Base-by-base conservation (phyloP, 1,139 yeast species). In the Yamadazyma triangularis region DNA sequence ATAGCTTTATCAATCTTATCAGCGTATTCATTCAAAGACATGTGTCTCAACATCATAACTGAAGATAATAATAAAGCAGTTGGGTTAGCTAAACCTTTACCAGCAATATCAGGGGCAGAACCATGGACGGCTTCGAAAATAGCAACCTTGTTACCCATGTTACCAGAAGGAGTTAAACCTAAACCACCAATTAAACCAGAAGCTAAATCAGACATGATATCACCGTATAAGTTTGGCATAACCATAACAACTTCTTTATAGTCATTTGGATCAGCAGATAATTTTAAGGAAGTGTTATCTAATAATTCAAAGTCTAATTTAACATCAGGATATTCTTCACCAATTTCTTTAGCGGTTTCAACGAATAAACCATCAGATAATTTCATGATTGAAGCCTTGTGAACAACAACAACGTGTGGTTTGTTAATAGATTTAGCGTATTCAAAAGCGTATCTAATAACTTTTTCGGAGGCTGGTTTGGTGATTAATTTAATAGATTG, bases 81-180 rank as follows among this genome's bases (percentile, higher is more conserved):
- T 69, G 98, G 98, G 79, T 91, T 91, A 45, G 98, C 98, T 61
- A 85, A 78, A 58, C 95, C 93, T 76, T 89, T 87, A 57, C 96
- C 96, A 43, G 96, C 96, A 56, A 89, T 89, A 63, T 89, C 97
- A 47, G 96, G 97, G 44, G 96, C 97, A 38, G 96, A 42, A 61
- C 98, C 97, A 65, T 91, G 97, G 56, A 91, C 98, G 47, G 98
- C 97, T 76, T 91, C 98, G 62, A 91, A 91, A 60, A 91, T 89
- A 39, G 96, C 86, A 44, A 89, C 95, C 61, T 84, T 82, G 75
- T 87, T 87, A 72, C 98, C 98, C 88, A 91, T 88, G 78, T 91
- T 91, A 64, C 96, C 98, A 40, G 96, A 87, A 48, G 98, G 97
- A 44, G 97, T 91, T 63, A 91, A 79, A 67, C 98, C 98, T 55